Evolutionary conservation across 2,329 filamentous ascomycete genomes (phyloP), one percentile per base, ranked within the genome.

Genomic region (Fusarium anthophilum): DNA sequence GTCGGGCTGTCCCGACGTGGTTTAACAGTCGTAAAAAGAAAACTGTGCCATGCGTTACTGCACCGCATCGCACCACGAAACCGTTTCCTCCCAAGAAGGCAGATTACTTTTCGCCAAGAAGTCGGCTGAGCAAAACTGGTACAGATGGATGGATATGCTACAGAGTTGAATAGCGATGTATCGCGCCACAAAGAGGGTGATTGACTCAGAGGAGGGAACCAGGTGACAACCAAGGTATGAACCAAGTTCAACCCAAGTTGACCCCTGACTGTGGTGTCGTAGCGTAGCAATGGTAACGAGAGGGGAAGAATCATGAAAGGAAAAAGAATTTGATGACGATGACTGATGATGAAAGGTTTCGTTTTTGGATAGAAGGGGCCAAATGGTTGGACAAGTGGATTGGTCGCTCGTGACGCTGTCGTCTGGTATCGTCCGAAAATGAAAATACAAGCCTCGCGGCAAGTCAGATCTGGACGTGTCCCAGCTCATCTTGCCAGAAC

Each of bases 381-480:
- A 37, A 26, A 53, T 53, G n/a, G 50, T 74, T n/a, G 43, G 55
- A 66, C 54, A 66, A 59, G 54, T 70, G 53, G 64, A 61, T 77
- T 64, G 78, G 80, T 76, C 80, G 79, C 77, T 79, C 69, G 79
- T 84, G 84, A 80, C 84, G 79, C 84, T 80, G 79, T 84, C 84
- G 80, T 86, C 81, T 85, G 82, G 79, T 83, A 78, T 82, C 75
- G 81, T 83, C 80, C 79, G 83, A 82, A 58, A 58, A 38, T 83
- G 83, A 85, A 83, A 84, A 83, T 83, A 83, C 83, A 82, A 88
- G 89, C 88, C 88, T 91, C 85, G 88, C 87, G 88, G 88, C 88
- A 88, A 87, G 85, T 86, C 85, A 89, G 85, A 89, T 90, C 88
- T 90, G 87, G 84, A 83, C 83, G 83, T 78, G 81, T 66, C 83